Percentiles rank a stretch among this genome's conserved stretches.
Conservation (phyloP, 2,329 filamentous ascomycete species). For the Xylariomycetidae sp. region DNA sequence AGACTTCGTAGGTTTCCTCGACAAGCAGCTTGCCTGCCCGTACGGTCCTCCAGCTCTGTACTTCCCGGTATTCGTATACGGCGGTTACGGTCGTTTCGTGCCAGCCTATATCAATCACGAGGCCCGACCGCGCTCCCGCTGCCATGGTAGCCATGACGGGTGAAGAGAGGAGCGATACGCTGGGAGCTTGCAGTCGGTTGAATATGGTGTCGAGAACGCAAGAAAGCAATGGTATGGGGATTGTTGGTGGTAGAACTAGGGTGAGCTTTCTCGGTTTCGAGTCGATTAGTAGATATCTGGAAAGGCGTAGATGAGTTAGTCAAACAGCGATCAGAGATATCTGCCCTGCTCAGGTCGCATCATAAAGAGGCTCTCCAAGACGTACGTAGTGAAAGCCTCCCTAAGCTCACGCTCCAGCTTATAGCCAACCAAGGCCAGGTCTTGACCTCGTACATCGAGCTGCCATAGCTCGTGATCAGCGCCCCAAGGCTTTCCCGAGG, state of each 20-base stretch:
- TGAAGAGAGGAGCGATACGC: constrained; percentile 73
- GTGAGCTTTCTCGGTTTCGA: constrained; percentile 70
- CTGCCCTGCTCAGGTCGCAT: too few species aligned
- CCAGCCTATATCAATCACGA: constrained; percentile 92
- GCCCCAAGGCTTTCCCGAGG: constrained; percentile 53
- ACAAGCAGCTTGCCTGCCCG: constrained; percentile 71
- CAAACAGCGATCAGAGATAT: too few species aligned
- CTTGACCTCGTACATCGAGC: constrained; percentile 65
- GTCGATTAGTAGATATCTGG: constrained; percentile 63
- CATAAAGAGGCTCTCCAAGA: too few species aligned
- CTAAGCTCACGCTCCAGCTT: constrained; percentile 79
- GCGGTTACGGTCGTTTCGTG: constrained; percentile 80
- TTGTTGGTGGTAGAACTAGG: constrained; percentile 69
- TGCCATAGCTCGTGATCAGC: constrained; percentile 71
- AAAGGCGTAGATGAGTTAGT: too few species aligned
- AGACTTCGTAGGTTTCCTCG: constrained; percentile 61
- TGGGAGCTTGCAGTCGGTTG: constrained; percentile 71
- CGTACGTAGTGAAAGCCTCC: constrained; percentile 75
- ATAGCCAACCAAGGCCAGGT: constrained; percentile 78
- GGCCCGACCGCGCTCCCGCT: constrained; percentile 77
- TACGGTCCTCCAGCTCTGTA: constrained; percentile 64
- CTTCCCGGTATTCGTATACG: constrained; percentile 86
- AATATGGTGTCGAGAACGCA: constrained; percentile 75
- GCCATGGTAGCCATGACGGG: constrained; percentile 70
- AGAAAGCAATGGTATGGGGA: constrained; percentile 75